These are phyloP conservation scores for Ceratonia siliqua DNA, from an alignment of 306 rosid genomes.

Conservation along the genomic window DNA sequence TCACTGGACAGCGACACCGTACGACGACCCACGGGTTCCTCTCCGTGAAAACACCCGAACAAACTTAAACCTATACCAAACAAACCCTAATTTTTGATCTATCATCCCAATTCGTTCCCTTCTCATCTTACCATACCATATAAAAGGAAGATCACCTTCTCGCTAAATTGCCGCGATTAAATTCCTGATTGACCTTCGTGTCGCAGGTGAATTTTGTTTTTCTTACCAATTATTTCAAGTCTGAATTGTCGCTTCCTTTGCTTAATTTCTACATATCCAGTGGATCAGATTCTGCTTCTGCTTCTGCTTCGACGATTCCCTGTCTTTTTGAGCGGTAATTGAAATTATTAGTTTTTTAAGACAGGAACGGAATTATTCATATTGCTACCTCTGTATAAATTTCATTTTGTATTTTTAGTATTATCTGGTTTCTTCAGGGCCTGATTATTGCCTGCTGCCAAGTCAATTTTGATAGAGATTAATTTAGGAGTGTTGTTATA, in stretches of 20 bases:
- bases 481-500: neutral
- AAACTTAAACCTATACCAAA: slow-evolving; percentile 14
- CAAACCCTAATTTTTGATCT: slow-evolving; percentile 62
- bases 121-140: slow-evolving; percentile 2
- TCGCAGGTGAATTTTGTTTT: slow-evolving; percentile 1
- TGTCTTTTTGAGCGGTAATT: slow-evolving; percentile 38
- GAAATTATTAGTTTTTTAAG: slow-evolving; percentile 22
- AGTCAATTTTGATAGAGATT: slow-evolving; percentile 19
- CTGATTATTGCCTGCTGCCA: slow-evolving; percentile 1
- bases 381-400: slow-evolving; percentile 16
- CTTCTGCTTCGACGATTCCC: slow-evolving; percentile 35
- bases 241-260: slow-evolving; percentile 16
- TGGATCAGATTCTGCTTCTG: slow-evolving; percentile 49
- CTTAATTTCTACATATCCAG: slow-evolving; percentile 11
- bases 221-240: slow-evolving; percentile 9
- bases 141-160: slow-evolving; percentile 29
- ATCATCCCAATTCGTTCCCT: slow-evolving; percentile 31
- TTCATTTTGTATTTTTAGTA: slow-evolving; percentile 14
- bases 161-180: slow-evolving; percentile 18
- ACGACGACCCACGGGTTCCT: slow-evolving; percentile 56
- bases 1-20: slow-evolving; percentile 61
- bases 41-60: slow-evolving; percentile 50
- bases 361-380: slow-evolving; percentile 19
- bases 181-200: slow-evolving; percentile 27
- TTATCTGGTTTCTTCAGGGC: slow-evolving; percentile 12